Evolutionary conservation across 345 rosid species (phyloP).

Genomic region (Excoecaria agallocha): DNA sequence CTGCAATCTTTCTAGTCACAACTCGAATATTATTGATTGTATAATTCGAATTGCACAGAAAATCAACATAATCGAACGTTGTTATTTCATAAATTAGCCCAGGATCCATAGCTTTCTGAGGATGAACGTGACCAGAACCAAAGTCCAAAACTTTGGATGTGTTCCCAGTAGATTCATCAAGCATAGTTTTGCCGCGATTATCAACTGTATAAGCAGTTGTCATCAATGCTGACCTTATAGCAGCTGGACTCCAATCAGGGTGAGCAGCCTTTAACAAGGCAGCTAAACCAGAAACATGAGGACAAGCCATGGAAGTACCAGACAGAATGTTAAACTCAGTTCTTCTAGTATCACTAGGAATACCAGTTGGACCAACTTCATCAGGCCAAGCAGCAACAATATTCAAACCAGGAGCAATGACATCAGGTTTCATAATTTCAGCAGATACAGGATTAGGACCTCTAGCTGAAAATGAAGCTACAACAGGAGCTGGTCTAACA

Average conservation of each 20-base stretch:
- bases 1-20: conserved; percentile 28
- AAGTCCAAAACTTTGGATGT: conserved; percentile 27
- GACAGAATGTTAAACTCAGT: conserved; percentile 35
- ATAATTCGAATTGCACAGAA: conserved; percentile 34
- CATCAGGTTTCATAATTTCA: conserved; percentile 34
- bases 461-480: conserved; percentile 34
- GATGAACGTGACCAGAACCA: conserved; percentile 35
- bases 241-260: conserved; percentile 36
- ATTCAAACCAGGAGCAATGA: conserved; percentile 37
- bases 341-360: conserved; percentile 17
- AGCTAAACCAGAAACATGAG: conserved; percentile 36
- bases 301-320: conserved; percentile 39
- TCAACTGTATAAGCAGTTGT: conserved; percentile 36
- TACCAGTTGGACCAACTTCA: conserved; percentile 25
- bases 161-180: conserved; percentile 34
- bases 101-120: conserved; percentile 32
- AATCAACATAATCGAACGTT: conserved; percentile 27
- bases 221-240: conserved; percentile 33
- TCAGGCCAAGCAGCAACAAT: conserved; percentile 43
- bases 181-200: conserved; percentile 28
- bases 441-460: conserved; percentile 35
- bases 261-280: conserved; percentile 34
- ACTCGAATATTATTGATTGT: conserved; percentile 18
- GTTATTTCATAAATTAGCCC: conserved; percentile 31
- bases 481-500: conserved; percentile 31